Base-by-base conservation (phyloP, 1,284 basidiomycete species). In the Tilletia walkeri region DNA sequence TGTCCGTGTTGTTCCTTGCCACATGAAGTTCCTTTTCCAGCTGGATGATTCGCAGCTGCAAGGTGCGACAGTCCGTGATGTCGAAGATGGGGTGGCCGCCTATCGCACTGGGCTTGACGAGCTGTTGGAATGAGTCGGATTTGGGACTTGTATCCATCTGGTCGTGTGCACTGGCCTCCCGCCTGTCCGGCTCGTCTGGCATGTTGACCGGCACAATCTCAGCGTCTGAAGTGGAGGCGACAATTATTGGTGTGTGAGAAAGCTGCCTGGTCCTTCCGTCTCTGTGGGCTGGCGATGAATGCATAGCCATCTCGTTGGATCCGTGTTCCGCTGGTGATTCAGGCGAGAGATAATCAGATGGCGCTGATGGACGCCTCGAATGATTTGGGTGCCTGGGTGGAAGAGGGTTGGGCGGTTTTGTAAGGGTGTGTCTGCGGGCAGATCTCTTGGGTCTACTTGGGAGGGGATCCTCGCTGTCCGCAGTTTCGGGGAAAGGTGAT, bases 41-140 rank as follows among this genome's bases (percentile, higher is more conserved):
- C 56, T 61, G 56, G 24, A 61, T 0, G 2, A 61, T 61, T 5
- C 56, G 56, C 4, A 30, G 7, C 9, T 36, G 56, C 9, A 61
- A 36, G 24, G 56, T 61, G 20, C 30, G 24, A 18, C 36, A 30
- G 36, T 61, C 56, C 7, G 50, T 53, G 24, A 53, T 18, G 50
- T 53, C 50, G 18, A 53, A 53, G 50, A 53, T 53, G 50, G 18
- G 50, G 24, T 53, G 50, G 41, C 41, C 41, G 9, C 50, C n/a
- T 7, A n/a, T 53, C 7, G 18, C 7, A 53, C n/a, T 53, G n/a
- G 24, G 30, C 7, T 16, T 24, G 18, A 61, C 36, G 34, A 16
- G 12, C 9, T 61, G 20, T 9, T 16, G 20, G 18, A 16, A 14
- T 6, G 56, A 9, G 24, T 20, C 10, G 56, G 56, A 45, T 30